phyloP scores from a whole-genome alignment of 352 stramenopile genomes.

The Pythium dissimile region DNA sequence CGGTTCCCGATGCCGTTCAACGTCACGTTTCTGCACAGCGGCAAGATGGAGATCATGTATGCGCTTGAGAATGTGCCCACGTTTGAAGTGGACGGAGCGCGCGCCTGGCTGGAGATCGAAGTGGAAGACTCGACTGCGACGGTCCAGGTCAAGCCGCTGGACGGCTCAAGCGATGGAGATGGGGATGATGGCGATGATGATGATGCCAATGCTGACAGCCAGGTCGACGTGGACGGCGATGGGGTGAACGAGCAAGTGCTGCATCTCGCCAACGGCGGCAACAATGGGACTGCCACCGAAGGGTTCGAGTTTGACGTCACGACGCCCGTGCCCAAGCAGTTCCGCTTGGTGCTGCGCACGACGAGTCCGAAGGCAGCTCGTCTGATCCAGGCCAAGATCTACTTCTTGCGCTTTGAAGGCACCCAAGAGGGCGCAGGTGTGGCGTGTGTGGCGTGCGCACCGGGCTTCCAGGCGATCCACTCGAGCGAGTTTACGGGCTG shows the following conservation, averaged over 20 bases:
- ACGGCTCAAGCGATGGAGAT: constrained; percentile 20
- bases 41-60: constrained; percentile 65
- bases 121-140: constrained; percentile 26
- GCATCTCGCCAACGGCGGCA: constrained; percentile 53
- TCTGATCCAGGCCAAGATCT: constrained; percentile 49
- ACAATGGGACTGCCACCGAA: constrained; percentile 65
- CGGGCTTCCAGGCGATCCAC: constrained; percentile 43
- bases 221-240: constrained; percentile 27
- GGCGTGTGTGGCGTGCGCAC: constrained; percentile 46
- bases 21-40: constrained; percentile 46
- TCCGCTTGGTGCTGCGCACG: constrained; percentile 56
- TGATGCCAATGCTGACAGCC: constrained; percentile 11
- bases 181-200: constrained; percentile 7
- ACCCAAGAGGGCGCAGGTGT: constrained; percentile 52
- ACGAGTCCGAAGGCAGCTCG: constrained; percentile 37
- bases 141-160: background rate
- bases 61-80: constrained; percentile 57
- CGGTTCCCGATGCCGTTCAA: constrained; percentile 56
- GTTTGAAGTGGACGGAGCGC: constrained; percentile 48
- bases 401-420: constrained; percentile 45
- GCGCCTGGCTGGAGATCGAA: constrained; percentile 74
- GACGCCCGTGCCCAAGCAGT: constrained; percentile 37
- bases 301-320: constrained; percentile 56
- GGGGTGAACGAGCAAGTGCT: constrained; percentile 30
- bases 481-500: constrained; percentile 37